Conservation (phyloP, 1,139 yeast genomes). For the Taphrina sp. region DNA sequence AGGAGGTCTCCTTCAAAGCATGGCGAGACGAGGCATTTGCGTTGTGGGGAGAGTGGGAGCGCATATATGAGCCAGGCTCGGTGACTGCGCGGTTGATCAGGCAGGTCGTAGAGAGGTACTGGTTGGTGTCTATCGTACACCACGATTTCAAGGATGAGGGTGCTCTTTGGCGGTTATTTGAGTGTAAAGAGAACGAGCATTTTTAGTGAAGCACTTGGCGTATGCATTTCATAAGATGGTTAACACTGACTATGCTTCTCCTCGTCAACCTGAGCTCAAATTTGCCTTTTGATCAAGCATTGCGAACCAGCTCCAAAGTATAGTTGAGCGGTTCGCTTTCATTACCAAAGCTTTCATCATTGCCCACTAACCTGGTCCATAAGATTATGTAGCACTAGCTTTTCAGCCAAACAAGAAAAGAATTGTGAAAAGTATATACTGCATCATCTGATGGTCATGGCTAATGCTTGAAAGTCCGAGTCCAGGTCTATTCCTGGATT, state of each 20-base stretch:
- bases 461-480: no score
- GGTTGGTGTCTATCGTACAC: slow-evolving; percentile 77
- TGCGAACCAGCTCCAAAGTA: slow-evolving; percentile 19
- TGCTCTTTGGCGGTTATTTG: slow-evolving; percentile 67
- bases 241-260: no score
- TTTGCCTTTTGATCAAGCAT: slow-evolving; percentile 31
- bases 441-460: no score
- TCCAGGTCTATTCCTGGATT: no score
- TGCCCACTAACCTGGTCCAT: no score
- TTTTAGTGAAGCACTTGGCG: neutral
- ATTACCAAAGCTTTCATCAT: slow-evolving; percentile 32
- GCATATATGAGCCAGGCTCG: slow-evolving; percentile 62
- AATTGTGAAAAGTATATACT: no score
- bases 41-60: slow-evolving; percentile 90
- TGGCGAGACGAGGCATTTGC: slow-evolving; percentile 94
- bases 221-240: no score
- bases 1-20: slow-evolving; percentile 80
- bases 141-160: slow-evolving; percentile 75
- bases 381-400: no score
- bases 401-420: no score
- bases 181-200: no score
- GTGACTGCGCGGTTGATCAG: slow-evolving; percentile 61
- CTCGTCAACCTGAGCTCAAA: slow-evolving; percentile 32
- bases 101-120: slow-evolving; percentile 60
- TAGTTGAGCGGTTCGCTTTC: slow-evolving; percentile 24